These are phyloP conservation scores for Dalechampia spathulata DNA, from an alignment of 441 rosid species.

Conservation along the genomic window DNA sequence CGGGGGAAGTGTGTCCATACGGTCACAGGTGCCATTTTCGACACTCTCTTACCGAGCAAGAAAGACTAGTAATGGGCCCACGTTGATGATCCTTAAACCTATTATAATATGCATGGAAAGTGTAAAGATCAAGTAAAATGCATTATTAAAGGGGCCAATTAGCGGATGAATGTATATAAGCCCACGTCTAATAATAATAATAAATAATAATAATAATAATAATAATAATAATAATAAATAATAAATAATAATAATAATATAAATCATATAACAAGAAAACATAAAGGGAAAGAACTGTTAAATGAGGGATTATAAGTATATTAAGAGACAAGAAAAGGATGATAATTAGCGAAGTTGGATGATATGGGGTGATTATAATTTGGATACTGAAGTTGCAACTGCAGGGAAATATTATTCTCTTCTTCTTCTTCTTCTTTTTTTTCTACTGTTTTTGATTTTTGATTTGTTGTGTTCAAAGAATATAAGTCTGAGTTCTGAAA, in stretches of 20 bases:
- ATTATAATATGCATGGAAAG: not conserved
- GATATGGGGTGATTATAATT: not conserved
- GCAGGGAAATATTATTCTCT: no score
- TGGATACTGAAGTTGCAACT: no score
- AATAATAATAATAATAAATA: no score
- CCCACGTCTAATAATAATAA: not conserved
- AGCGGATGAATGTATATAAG: not conserved
- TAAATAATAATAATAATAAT: not conserved
- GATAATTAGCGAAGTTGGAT: not conserved
- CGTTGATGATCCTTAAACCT: slow-evolving; percentile 19
- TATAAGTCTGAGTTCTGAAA: not conserved
- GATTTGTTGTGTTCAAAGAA: not conserved
- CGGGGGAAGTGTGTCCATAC: slow-evolving; percentile 57
- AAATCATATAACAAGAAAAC: no score
- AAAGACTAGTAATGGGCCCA: slow-evolving; percentile 29
- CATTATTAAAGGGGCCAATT: no score
- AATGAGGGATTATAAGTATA: no score
- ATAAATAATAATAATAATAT: no score
- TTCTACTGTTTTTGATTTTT: no score
- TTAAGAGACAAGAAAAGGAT: not conserved
- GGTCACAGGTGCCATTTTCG: slow-evolving; percentile 89
- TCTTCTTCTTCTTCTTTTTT: no score
- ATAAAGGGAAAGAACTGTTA: no score
- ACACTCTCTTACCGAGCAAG: slow-evolving; percentile 63
- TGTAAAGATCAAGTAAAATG: slow-evolving; percentile 9